Evolutionary conservation across 2,329 filamentous ascomycete genomes (phyloP).

Genomic region (Diaporthe helianthi): DNA sequence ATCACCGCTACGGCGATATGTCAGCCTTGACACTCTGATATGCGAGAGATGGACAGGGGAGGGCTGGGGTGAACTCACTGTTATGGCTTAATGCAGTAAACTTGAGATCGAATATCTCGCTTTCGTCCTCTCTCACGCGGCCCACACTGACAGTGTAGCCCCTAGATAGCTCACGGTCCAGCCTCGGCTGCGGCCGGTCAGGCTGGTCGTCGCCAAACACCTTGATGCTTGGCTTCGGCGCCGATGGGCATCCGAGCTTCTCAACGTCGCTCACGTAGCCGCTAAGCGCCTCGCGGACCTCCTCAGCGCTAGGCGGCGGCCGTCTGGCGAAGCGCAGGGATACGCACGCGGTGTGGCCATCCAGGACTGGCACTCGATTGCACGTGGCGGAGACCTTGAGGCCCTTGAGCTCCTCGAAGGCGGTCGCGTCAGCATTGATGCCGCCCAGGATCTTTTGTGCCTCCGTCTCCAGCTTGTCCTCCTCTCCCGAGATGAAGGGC

Average conservation of each 20-base stretch:
- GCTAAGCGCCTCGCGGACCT: conserved; percentile 80
- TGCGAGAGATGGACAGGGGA: background rate
- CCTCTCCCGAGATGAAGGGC: conserved; percentile 90
- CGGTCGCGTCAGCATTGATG: conserved; percentile 74
- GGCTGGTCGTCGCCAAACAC: conserved; percentile 79
- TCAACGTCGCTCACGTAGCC: conserved; percentile 84
- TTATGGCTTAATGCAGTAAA: conserved; percentile 92
- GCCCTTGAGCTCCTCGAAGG: conserved; percentile 75
- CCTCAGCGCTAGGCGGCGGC: conserved; percentile 75
- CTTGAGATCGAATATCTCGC: conserved; percentile 90
- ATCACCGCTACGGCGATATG: conserved; percentile 70
- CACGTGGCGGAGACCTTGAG: conserved; percentile 86
- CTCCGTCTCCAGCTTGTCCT: conserved; percentile 95
- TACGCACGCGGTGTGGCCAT: conserved; percentile 95
- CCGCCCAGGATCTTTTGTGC: conserved; percentile 91
- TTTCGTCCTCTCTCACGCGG: conserved; percentile 82
- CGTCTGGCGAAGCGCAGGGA: conserved; percentile 81
- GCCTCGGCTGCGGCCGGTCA: conserved; percentile 87
- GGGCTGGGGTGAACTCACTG: conserved; percentile 53
- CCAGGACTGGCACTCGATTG: conserved; percentile 92
- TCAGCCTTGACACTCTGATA: conserved; percentile 35
- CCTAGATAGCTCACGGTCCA: conserved; percentile 83
- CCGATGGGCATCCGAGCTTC: conserved; percentile 84
- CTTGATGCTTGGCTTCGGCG: conserved; percentile 79
- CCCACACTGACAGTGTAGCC: conserved; percentile 94